Evolutionary conservation across 306 rosid species (phyloP), one percentile per base, ranked within the genome.

Genomic region (Potentilla sterilis): DNA sequence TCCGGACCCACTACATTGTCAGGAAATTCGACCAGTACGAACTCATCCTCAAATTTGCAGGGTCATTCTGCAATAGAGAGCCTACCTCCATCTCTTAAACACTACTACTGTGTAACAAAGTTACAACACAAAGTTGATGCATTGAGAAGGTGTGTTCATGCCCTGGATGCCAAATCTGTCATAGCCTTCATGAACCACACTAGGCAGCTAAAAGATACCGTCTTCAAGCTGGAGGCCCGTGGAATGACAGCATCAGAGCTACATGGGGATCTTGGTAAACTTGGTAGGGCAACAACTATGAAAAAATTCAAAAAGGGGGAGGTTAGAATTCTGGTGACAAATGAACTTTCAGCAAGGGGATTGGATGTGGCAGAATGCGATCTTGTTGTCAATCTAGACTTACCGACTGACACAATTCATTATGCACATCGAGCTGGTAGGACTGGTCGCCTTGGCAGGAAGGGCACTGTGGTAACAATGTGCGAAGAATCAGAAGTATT

Each of bases 201-300:
- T 2, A 90, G 81, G 88, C 98, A 90, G 84, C 95, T 92, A 70
- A 90, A 88, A 84, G 98, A 95, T 75, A 89, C 89, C 2, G 97
- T 95, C 72, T 92, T 82, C 89, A 95, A 95, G 90, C 87, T 95
- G 34, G 94, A 90, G 83, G 97, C 97, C 64, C 93, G 97, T 3
- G 98, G 97, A 47, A 80, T 95, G 86, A 76, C 21, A 15, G 98
- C 98, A 0, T 85, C 85, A 0, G 97, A 92, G 89, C 85, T 95
- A 73, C 98, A 95, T 44, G 98, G 98, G 24, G 97, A 94, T 85
- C 97, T 94, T 37, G 97, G 97, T 77, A 94, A 95, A 86, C 97
- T 95, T 75, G 97, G 83, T 1, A 80, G 98, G 85, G 89, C 97
- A 21, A 90, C 93, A n/a, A 89, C 95, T 55, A 64, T 95, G 81